Percentiles rank a stretch among this genome's conserved stretches.
Conservation (phyloP, 352 stramenopile genomes). For the Globisporangium spiculum region DNA sequence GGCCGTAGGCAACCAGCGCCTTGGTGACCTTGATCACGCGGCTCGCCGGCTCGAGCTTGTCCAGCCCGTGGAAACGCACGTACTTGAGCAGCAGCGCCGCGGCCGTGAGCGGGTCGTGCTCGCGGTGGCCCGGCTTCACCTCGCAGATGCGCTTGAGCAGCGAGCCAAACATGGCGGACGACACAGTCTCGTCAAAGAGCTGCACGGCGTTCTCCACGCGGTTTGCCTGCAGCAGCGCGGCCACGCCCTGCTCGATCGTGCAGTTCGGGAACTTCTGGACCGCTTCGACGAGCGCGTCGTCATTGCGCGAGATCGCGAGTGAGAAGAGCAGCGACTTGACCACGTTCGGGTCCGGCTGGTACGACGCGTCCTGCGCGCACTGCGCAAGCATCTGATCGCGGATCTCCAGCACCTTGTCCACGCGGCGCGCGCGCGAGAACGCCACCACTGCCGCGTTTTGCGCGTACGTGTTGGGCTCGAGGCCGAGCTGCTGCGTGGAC, state of each 20-base stretch:
- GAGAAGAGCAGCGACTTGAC: constrained; percentile 61
- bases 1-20: constrained; percentile 36
- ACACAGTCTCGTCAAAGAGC: constrained; percentile 40
- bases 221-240: constrained; percentile 18
- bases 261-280: constrained; percentile 42
- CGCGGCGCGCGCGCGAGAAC: constrained; percentile 54
- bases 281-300: constrained; percentile 39
- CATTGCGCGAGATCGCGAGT: constrained; percentile 52
- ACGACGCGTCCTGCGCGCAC: constrained; percentile 11
- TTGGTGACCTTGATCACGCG: constrained; percentile 49
- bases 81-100: constrained; percentile 61
- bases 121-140: constrained; percentile 16
- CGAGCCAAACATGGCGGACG: constrained; percentile 27
- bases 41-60: constrained; percentile 29
- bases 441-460: constrained; percentile 71
- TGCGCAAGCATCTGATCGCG: constrained; percentile 28
- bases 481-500: constrained; percentile 54
- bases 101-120: constrained; percentile 32
- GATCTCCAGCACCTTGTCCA: constrained; percentile 59
- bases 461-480: constrained; percentile 74
- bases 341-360: constrained; percentile 48
- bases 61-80: constrained; percentile 43
- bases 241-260: constrained; percentile 37
- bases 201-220: constrained; percentile 44
- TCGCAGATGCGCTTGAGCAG: constrained; percentile 41